Percentiles rank a stretch among this genome's conserved stretches.
Conservation (phyloP, 2,329 filamentous ascomycete genomes). For the Scedosporium dehoogii region DNA sequence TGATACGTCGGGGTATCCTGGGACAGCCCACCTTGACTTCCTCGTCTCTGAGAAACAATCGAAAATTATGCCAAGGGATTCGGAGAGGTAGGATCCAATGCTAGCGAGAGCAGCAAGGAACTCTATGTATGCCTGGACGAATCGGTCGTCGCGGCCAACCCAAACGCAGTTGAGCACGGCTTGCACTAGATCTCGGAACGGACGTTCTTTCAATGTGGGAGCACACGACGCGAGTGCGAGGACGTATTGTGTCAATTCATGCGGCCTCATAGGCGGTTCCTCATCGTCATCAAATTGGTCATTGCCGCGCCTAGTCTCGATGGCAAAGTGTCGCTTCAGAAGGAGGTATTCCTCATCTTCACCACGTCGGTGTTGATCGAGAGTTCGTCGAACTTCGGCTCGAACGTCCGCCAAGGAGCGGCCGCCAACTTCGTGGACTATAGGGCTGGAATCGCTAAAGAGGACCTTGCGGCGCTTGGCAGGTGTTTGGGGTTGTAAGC, state of each 20-base stretch:
- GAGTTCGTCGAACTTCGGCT: conserved; percentile 40
- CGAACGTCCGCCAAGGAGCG: conserved; percentile 46
- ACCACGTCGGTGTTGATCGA: conserved; percentile 46
- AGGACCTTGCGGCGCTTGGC: conserved; percentile 47
- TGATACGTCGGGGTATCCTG: conserved; percentile 48
- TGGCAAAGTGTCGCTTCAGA: conserved; percentile 49
- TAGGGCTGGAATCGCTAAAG: conserved; percentile 48
- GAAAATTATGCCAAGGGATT: conserved; percentile 72
- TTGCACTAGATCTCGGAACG: conserved; percentile 48
- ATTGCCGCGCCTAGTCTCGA: conserved; percentile 30
- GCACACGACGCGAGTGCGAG: conserved; percentile 53
- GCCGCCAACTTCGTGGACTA: conserved; percentile 43
- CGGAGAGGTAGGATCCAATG: conserved; percentile 64
- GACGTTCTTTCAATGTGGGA: conserved; percentile 47
- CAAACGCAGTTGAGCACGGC: conserved; percentile 52
- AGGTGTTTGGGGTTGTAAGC: conserved; percentile 30
- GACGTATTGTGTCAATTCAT: conserved; percentile 51
- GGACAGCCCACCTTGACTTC: conserved; percentile 34
- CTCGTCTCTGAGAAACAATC: conserved; percentile 57
- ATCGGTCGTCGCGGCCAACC: conserved; percentile 55
- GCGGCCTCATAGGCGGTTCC: conserved; percentile 34
- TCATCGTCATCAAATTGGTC: conserved; percentile 26
- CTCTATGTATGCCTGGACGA: conserved; percentile 56
- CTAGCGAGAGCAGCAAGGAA: conserved; percentile 67
- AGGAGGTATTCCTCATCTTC: conserved; percentile 51